Percentiles rank a stretch among this genome's conserved stretches.
These are phyloP conservation scores for Boletus insuetus DNA, from an alignment of 768 basidiomycete genomes.

Conservation along the genomic window DNA sequence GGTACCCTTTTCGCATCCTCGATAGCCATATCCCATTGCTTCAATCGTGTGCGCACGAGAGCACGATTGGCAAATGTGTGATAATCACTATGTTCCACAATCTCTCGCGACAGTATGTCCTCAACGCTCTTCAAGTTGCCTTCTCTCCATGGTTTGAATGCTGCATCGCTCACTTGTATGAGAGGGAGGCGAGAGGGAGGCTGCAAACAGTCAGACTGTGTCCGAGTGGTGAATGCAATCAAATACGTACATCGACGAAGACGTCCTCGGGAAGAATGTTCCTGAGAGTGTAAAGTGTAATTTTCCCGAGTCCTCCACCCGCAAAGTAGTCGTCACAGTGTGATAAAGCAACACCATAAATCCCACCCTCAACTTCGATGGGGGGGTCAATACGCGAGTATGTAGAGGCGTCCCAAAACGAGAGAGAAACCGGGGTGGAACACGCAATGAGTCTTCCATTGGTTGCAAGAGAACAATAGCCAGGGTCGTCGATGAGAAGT, in stretches of 20 bases:
- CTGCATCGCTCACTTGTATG: background rate
- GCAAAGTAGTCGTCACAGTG: background rate
- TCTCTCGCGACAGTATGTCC: background rate
- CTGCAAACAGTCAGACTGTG: background rate
- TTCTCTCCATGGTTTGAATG: background rate
- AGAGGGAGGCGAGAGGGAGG: background rate
- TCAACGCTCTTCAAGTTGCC: background rate
- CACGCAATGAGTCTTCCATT: background rate
- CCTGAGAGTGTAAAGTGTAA: background rate
- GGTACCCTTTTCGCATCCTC: background rate
- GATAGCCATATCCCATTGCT: background rate
- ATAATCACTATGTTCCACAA: too few species aligned
- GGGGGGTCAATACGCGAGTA: too few species aligned
- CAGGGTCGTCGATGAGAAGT: background rate
- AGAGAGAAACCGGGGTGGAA: background rate
- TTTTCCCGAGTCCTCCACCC: background rate
- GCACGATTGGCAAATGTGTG: background rate
- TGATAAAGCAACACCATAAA: background rate
- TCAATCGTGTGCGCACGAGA: background rate
- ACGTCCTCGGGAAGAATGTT: background rate
- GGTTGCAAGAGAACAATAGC: background rate
- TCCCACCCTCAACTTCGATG: too few species aligned
- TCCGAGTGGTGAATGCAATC: too few species aligned
- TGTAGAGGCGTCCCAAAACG: background rate
- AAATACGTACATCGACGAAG: too few species aligned